phyloP scores from a whole-genome alignment of 129 eudicot species.

The Lonicera japonica region DNA sequence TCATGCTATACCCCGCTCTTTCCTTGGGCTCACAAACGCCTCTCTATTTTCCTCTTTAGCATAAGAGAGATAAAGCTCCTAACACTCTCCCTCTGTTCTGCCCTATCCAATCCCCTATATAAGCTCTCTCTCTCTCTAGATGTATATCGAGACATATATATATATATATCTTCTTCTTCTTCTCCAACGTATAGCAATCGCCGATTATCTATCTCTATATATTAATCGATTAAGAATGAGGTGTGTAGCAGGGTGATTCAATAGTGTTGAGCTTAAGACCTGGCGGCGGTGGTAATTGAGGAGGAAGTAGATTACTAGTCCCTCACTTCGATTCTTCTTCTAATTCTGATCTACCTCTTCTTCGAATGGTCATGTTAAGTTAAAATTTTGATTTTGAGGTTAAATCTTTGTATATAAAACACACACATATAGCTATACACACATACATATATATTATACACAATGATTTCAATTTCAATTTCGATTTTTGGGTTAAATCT shows the following conservation, averaged over 20 bases:
- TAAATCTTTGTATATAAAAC: too few relatives aligned
- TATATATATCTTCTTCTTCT: slow-evolving; percentile 3
- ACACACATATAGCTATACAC: too few relatives aligned
- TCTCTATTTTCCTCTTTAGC: not conserved
- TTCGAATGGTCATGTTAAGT: too few relatives aligned
- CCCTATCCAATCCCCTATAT: too few relatives aligned
- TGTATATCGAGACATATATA: too few relatives aligned
- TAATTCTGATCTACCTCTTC: slow-evolving; percentile 53
- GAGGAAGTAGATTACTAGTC: slow-evolving; percentile 50
- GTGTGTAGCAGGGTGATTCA: slow-evolving; percentile 95
- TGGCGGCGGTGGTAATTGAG: slow-evolving; percentile 58
- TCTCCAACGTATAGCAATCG: slow-evolving; percentile 19
- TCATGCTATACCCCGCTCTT: too few relatives aligned
- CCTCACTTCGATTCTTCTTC: slow-evolving; percentile 53
- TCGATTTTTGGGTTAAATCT: too few relatives aligned
- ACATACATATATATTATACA: too few relatives aligned
- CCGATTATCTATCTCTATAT: slow-evolving; percentile 15
- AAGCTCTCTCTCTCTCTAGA: too few relatives aligned
- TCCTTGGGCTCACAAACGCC: slow-evolving; percentile 26
- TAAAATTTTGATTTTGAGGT: too few relatives aligned
- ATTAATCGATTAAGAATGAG: not conserved
- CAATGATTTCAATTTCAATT: too few relatives aligned
- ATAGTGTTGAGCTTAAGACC: slow-evolving; percentile 90
- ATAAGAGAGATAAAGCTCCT: not conserved
- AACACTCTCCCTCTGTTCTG: not conserved